Conservation (phyloP, 192 early-diverging fungal species). For the Gryganskiella cystojenkinii region DNA sequence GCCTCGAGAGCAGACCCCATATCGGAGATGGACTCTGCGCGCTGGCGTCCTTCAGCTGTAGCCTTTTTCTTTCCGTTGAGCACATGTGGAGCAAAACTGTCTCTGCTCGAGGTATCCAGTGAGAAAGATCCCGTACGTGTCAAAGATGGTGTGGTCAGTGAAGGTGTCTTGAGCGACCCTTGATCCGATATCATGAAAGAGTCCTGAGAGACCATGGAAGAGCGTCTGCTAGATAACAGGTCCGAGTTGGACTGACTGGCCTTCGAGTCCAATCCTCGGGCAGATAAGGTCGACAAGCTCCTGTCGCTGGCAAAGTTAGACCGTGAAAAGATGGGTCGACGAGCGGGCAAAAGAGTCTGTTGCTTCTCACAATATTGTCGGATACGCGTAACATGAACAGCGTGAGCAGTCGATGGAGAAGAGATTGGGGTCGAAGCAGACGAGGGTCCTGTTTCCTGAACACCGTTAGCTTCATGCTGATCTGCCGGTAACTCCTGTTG, state of each 20-base stretch:
- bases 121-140: conserved; percentile 41
- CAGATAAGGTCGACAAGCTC: conserved; percentile 19
- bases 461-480: not conserved
- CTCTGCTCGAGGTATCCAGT: conserved; percentile 1
- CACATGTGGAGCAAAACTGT: not conserved
- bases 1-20: no score
- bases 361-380: conserved; percentile 52
- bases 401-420: conserved; percentile 30
- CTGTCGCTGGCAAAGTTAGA: conserved; percentile 33
- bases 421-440: conserved; percentile 7
- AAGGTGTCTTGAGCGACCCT: conserved; percentile 23
- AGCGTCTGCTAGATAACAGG: conserved; percentile 40
- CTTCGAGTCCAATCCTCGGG: conserved; percentile 1
- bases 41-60: not conserved
- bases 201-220: conserved; percentile 44
- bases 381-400: conserved; percentile 37
- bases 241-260: conserved; percentile 11
- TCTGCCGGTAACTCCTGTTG: conserved; percentile 7
- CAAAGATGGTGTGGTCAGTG: conserved; percentile 24
- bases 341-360: conserved; percentile 37
- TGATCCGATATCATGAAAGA: conserved; percentile 50
- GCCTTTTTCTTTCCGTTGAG: not conserved
- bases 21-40: no score
- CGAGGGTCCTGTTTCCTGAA: not conserved
- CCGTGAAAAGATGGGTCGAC: conserved; percentile 46